phyloP scores from a whole-genome alignment of 2,329 filamentous ascomycete genomes.

The Lasiodiplodia sp. region DNA sequence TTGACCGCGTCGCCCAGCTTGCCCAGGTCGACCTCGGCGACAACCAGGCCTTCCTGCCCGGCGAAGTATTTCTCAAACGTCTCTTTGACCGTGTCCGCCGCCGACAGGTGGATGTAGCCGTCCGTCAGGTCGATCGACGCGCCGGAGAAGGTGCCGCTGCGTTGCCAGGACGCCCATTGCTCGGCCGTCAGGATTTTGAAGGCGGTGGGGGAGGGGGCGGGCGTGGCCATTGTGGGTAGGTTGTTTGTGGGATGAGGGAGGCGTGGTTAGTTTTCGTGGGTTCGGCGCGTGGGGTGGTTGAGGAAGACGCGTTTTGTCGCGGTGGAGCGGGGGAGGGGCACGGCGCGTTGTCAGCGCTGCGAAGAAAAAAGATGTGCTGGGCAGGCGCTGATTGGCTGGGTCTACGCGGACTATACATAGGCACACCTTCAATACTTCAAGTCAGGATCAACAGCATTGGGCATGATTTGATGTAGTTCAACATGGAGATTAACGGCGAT shows the following conservation, averaged over 20 bases:
- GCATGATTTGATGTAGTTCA: no score
- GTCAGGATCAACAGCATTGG: no score
- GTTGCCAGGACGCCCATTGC: slow-evolving; percentile 28
- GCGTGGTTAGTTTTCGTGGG: no score
- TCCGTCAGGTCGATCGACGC: slow-evolving; percentile 32
- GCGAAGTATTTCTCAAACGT: slow-evolving; percentile 32
- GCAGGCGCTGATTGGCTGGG: no score
- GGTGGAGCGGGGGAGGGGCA: no score
- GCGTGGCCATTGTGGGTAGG: slow-evolving; percentile 1
- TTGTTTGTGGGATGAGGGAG: no score
- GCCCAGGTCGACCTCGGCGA: slow-evolving; percentile 31
- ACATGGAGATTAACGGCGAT: no score
- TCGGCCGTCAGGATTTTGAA: slow-evolving; percentile 33
- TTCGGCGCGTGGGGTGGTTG: background rate
- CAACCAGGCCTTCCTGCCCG: slow-evolving; percentile 20
- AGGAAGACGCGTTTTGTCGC: no score
- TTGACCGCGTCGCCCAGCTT: slow-evolving; percentile 31
- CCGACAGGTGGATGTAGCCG: slow-evolving; percentile 34
- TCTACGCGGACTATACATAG: no score
- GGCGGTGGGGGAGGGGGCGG: slow-evolving; percentile 11
- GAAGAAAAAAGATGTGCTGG: no score
- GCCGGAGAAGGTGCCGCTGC: slow-evolving; percentile 29
- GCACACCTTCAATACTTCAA: no score
- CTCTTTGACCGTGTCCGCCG: slow-evolving; percentile 28
- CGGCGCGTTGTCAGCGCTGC: no score